Percentiles rank a stretch among this genome's conserved stretches.
Evolutionary conservation across 768 basidiomycete genomes (phyloP).

Genomic region (Daedaleopsis nitida): DNA sequence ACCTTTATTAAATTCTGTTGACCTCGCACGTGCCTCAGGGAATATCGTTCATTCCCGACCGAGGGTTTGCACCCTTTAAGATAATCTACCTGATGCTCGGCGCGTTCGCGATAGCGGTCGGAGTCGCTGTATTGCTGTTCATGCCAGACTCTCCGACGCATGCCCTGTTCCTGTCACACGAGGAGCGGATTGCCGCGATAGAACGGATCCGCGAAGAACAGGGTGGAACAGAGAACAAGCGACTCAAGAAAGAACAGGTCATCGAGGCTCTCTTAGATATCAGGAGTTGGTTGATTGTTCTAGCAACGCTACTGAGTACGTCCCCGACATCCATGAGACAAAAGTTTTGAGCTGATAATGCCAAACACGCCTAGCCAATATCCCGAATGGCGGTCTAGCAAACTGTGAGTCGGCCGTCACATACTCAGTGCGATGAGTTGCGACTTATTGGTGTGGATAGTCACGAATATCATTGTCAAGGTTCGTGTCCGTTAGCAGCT

Average conservation of each 20-base stretch:
- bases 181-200: conserved; percentile 63
- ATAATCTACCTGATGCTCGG: conserved; percentile 65
- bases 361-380: conserved; percentile 46
- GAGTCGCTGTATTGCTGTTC: conserved; percentile 57
- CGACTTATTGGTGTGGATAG: conserved; percentile 30
- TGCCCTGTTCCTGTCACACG: conserved; percentile 54
- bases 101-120: conserved; percentile 59
- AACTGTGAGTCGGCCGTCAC: conserved; percentile 48
- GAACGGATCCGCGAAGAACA: conserved; percentile 69
- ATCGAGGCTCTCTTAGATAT: conserved; percentile 58
- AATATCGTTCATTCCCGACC: conserved; percentile 18
- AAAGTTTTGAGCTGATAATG: neutral
- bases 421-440: neutral
- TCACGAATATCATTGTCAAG: conserved; percentile 63
- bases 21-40: conserved; percentile 6
- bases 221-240: conserved; percentile 65
- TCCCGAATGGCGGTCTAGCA: conserved; percentile 69
- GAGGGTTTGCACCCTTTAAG: conserved; percentile 54
- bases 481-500: neutral
- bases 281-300: conserved; percentile 65
- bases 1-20: neutral
- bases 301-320: conserved; percentile 62
- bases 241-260: conserved; percentile 59
- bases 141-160: conserved; percentile 68
- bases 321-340: neutral